phyloP scores from a whole-genome alignment of 164 flowering plant species.

The Macadamia tetraphylla region DNA sequence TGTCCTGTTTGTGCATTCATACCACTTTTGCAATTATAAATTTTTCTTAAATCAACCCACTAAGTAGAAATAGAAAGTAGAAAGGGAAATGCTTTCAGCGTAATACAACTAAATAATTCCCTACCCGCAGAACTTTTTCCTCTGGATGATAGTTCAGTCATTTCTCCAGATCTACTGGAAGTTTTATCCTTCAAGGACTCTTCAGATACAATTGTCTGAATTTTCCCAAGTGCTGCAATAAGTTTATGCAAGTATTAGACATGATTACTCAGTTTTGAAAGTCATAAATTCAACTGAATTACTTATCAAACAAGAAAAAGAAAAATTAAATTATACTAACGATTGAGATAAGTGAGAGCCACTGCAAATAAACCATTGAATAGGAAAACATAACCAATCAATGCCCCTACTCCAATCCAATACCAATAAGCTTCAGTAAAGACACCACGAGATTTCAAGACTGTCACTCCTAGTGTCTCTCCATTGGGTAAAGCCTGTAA shows the following conservation, averaged over 20 bases:
- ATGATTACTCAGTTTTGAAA: not conserved
- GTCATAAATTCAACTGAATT: not conserved
- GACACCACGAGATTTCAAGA: slow-evolving; percentile 25
- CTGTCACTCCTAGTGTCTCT: slow-evolving; percentile 21
- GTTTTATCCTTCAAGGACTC: not conserved
- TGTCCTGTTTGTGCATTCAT: not conserved
- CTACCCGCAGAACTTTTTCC: slow-evolving; percentile 4
- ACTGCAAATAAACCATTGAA: slow-evolving; percentile 22
- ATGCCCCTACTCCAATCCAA: slow-evolving; percentile 38
- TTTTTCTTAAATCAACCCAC: not conserved
- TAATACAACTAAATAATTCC: not conserved
- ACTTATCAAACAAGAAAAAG: not conserved
- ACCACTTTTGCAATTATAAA: too few species aligned
- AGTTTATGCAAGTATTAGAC: too few species aligned
- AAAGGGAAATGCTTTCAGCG: not conserved
- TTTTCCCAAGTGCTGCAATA: slow-evolving; percentile 23
- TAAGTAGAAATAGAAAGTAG: not conserved
- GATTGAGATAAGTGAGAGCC: slow-evolving; percentile 31
- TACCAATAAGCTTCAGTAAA: slow-evolving; percentile 30
- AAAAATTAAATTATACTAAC: slow-evolving; percentile 14
- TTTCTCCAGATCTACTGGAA: slow-evolving; percentile 14
- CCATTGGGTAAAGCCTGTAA: slow-evolving; percentile 14
- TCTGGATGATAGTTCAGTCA: slow-evolving; percentile 13
- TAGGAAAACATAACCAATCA: slow-evolving; percentile 21
- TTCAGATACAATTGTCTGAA: slow-evolving; percentile 11